These are phyloP conservation scores for Elaeis oleifera DNA, from an alignment of 202 grass and related monocot genomes.

Conservation along the genomic window DNA sequence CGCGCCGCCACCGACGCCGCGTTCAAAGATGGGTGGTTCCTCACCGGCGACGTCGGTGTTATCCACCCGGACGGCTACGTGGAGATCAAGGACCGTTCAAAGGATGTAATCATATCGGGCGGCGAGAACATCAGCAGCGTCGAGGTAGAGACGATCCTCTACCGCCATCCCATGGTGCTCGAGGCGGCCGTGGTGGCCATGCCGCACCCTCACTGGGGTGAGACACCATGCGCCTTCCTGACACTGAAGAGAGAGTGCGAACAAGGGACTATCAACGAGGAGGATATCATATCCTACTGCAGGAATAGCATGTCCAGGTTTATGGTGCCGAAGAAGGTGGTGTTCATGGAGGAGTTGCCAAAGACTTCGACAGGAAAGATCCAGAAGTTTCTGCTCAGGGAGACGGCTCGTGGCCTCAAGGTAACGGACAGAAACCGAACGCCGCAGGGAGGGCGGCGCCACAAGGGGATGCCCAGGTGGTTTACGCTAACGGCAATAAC, in stretches of 20 bases:
- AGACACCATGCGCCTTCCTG: slow-evolving; percentile 63
- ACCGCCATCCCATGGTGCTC: slow-evolving; percentile 37
- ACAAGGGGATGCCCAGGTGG: no score
- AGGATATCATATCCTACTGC: slow-evolving; percentile 47
- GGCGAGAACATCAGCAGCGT: slow-evolving; percentile 63
- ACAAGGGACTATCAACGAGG: slow-evolving; percentile 8
- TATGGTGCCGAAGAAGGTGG: slow-evolving; percentile 67
- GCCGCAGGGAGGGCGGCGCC: no score
- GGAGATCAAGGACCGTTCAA: slow-evolving; percentile 77
- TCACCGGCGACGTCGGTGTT: slow-evolving; percentile 64
- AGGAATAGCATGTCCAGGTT: slow-evolving; percentile 35
- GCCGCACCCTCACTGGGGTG: slow-evolving; percentile 58
- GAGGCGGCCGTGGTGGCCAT: slow-evolving; percentile 43
- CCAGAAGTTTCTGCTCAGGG: slow-evolving; percentile 49
- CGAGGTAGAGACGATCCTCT: slow-evolving; percentile 58
- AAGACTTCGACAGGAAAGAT: slow-evolving; percentile 53
- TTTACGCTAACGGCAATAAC: no score
- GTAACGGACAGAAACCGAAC: neutral
- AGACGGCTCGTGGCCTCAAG: slow-evolving; percentile 13
- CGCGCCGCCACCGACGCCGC: slow-evolving; percentile 29
- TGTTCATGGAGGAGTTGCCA: slow-evolving; percentile 30
- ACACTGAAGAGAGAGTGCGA: slow-evolving; percentile 16
- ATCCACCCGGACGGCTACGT: slow-evolving; percentile 66
- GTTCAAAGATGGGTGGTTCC: slow-evolving; percentile 53
- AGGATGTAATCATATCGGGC: slow-evolving; percentile 57